Evolutionary conservation across 2,329 filamentous ascomycete genomes (phyloP), one percentile per base, ranked within the genome.

Genomic region (Venturia carpophila): DNA sequence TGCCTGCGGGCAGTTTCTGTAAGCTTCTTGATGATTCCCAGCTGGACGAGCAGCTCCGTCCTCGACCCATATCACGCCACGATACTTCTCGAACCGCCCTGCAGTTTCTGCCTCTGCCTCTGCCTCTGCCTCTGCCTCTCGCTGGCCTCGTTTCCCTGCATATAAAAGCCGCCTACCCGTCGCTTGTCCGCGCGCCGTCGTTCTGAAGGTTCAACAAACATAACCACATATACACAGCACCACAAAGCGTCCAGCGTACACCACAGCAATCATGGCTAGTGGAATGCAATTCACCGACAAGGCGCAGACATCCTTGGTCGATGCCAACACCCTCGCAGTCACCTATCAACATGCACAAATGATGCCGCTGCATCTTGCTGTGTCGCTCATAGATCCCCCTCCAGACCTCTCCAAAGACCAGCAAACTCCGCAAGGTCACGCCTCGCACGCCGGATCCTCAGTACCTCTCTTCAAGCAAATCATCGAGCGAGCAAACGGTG

Each of bases 221-320:
- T 19, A 61, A 61, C 37, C 19, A 43, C 39, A 61, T n/a, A 27
- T 39, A n/a, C 27, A 55, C 1, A 55, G 15, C 58, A 60, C 58
- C 58, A 43, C 34, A 37, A 13, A 60, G 34, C 37, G 42, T 42
- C 52, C 24, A 58, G 52, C 52, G 37, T 58, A 34, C 11, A 52
- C 42, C n/a, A 37, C 2, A 66, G 47, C 15, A 74, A 84, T 70
- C 70, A 91, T 92, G 89, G 84, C 83, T 77, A 84, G 87, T 63
- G 85, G 87, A 72, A 91, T 92, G 87, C 88, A 95, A 75, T 97
- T 97, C 75, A 99, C 94, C 69, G 93, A 97, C 78, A 83, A 90
- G 78, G 94, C 91, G 69, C 90, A 92, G 75, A 91, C 93, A 80
- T 90, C 93, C 72, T 83, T 99, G 74, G 86, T 90, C 72, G 91